Evolutionary conservation across 208 protist species (phyloP).

Genomic region (Acanthamoeba lenticulata): DNA sequence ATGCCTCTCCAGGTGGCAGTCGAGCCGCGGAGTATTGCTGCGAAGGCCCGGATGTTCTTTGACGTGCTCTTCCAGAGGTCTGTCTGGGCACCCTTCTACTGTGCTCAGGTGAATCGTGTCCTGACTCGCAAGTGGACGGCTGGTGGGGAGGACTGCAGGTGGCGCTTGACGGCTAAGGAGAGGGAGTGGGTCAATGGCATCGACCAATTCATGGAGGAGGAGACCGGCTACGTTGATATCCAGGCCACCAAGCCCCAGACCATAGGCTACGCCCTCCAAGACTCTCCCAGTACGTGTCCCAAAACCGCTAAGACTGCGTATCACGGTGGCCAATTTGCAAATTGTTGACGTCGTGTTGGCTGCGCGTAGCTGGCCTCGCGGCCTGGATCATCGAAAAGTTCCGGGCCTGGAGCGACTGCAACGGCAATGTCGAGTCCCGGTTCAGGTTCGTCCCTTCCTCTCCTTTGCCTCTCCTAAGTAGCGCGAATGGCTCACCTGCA

Average conservation of each 20-base stretch:
- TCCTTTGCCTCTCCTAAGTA: too few species aligned
- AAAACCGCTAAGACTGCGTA: too few species aligned
- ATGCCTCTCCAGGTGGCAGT: not conserved
- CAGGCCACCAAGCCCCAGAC: slow-evolving; percentile 61
- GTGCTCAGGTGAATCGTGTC: too few species aligned
- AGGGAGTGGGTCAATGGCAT: not conserved
- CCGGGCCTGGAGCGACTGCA: slow-evolving; percentile 19
- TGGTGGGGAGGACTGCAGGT: not conserved
- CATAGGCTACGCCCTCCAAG: not conserved
- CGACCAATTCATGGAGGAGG: slow-evolving; percentile 25
- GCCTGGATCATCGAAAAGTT: slow-evolving; percentile 63
- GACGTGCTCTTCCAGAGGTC: slow-evolving; percentile 39
- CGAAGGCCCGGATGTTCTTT: not conserved
- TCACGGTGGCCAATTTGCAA: too few species aligned
- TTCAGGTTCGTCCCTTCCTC: not conserved
- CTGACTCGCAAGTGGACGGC: not conserved
- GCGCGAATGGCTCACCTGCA: not conserved
- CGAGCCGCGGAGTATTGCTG: not conserved
- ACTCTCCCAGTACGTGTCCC: not conserved
- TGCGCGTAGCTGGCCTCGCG: not conserved
- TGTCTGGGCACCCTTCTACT: not conserved
- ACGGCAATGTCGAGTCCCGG: not conserved
- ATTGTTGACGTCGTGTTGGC: too few species aligned
- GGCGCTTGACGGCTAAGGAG: slow-evolving; percentile 31
- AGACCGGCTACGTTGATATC: slow-evolving; percentile 6